phyloP scores from a whole-genome alignment of 805 yeast genomes.

The Zygoascus flipseniorum region DNA sequence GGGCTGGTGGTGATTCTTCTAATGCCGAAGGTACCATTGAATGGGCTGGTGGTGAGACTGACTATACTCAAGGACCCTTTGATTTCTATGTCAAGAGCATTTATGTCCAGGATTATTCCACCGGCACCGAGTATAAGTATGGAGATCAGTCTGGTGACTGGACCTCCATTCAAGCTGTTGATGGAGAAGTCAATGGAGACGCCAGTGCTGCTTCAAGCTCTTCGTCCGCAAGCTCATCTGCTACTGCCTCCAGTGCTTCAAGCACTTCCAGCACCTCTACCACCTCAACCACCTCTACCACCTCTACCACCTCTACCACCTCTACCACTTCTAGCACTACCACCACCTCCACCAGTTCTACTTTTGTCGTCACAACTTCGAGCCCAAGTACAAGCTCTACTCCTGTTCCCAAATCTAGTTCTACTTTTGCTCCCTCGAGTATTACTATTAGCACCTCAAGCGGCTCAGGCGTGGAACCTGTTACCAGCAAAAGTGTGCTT shows the following conservation, averaged over 20 bases:
- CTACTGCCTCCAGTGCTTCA: slow-evolving; percentile 8
- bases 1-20: slow-evolving; percentile 44
- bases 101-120: slow-evolving; percentile 49
- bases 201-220: neutral
- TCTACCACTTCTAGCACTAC: slow-evolving; percentile 7
- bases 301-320: slow-evolving; percentile 9
- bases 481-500: neutral
- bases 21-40: slow-evolving; percentile 54
- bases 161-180: slow-evolving; percentile 33
- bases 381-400: neutral
- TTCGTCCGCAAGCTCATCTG: slow-evolving; percentile 10
- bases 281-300: slow-evolving; percentile 14
- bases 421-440: neutral
- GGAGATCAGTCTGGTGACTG: slow-evolving; percentile 33
- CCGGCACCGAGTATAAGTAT: slow-evolving; percentile 37
- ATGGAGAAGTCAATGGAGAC: slow-evolving; percentile 49
- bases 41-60: slow-evolving; percentile 66
- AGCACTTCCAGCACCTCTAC: neutral
- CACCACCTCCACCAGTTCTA: neutral
- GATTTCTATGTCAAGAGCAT: slow-evolving; percentile 54
- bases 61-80: slow-evolving; percentile 39
- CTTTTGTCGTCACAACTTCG: too few relatives aligned
- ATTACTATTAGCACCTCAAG: neutral
- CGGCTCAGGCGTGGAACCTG: neutral
- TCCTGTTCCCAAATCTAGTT: neutral